A percentile compares a stretch with the other conserved stretches of the same genome.
Conservation (phyloP, 768 basidiomycete genomes). For the Lactifluus volemus region DNA sequence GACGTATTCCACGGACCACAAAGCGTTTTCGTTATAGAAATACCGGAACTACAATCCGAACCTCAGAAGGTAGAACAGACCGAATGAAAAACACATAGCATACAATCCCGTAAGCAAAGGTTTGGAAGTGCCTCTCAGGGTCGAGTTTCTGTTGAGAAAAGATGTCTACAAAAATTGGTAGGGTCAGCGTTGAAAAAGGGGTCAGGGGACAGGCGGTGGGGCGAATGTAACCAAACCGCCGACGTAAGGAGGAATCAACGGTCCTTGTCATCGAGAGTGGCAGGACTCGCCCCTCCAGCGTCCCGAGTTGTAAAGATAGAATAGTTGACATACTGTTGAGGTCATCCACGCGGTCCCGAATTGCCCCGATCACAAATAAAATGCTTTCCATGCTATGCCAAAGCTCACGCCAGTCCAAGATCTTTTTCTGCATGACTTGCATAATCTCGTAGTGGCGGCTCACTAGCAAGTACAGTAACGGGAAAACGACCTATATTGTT, state of each 20-base stretch:
- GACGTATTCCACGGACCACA: constrained; percentile 6
- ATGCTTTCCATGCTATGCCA: neutral
- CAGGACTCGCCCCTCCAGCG: too few relatives aligned
- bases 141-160: constrained; percentile 20
- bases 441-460: constrained; percentile 19
- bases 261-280: too few relatives aligned
- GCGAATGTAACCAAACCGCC: too few relatives aligned
- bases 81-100: neutral
- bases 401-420: constrained; percentile 1
- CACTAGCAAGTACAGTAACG: constrained; percentile 13
- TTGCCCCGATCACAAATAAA: neutral
- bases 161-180: constrained; percentile 3
- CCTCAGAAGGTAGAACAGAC: neutral
- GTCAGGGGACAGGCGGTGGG: too few relatives aligned
- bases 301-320: too few relatives aligned
- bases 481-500: constrained; percentile 7
- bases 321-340: neutral
- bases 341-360: neutral
- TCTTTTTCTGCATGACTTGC: neutral
- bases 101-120: constrained; percentile 21
- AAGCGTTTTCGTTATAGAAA: neutral
- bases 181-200: neutral
- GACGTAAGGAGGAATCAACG: too few relatives aligned
- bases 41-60: constrained; percentile 3
- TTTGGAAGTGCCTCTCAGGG: constrained; percentile 16